Evolutionary conservation across 345 rosid genomes (phyloP), one percentile per base, ranked within the genome.

Genomic region (Turritis glabra): DNA sequence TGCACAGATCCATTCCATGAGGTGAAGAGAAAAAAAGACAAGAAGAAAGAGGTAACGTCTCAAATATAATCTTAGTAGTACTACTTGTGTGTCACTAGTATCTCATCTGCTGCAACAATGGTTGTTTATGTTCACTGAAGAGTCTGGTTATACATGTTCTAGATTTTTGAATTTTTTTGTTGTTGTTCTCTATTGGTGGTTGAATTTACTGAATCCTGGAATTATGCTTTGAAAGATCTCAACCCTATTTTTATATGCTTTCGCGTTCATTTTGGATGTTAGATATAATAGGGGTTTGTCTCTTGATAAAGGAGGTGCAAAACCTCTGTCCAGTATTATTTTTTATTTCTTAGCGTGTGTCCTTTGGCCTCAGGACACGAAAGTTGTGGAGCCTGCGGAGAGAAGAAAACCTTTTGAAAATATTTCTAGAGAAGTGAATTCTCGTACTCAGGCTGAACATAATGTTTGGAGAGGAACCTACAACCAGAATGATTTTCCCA

Each of bases 1-100:
- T 58, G 17, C 29, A 23, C 86, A 93, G 98, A 90, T 84, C 87
- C 98, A 26, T 93, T 89, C 66, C 96, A 76, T 64, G 93, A 84
- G 81, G 98, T 93, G 40, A 89, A 83, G 83, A 86, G 96, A 55
- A 89, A 70, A 80, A 84, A 79, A 68, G 95, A 89, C 73, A 85
- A 80, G 86, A 89, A 87, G 84, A 90, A 89, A 79, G 97, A 90
- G 96, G 98, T 89, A 84, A 58, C 3, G 17, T 67, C 18, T 10
- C 32, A 27, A 27, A n/a, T n/a, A n/a, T n/a, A n/a, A n/a, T n/a
- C n/a, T n/a, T n/a, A n/a, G n/a, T n/a, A n/a, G n/a, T n/a, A n/a
- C n/a, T n/a, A n/a, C n/a, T n/a, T n/a, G n/a, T n/a, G n/a, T n/a
- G n/a, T n/a, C n/a, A n/a, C n/a, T n/a, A n/a, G n/a, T n/a, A n/a